Conservation (phyloP, 2,329 filamentous ascomycete genomes). For the Ramularia endophylla region DNA sequence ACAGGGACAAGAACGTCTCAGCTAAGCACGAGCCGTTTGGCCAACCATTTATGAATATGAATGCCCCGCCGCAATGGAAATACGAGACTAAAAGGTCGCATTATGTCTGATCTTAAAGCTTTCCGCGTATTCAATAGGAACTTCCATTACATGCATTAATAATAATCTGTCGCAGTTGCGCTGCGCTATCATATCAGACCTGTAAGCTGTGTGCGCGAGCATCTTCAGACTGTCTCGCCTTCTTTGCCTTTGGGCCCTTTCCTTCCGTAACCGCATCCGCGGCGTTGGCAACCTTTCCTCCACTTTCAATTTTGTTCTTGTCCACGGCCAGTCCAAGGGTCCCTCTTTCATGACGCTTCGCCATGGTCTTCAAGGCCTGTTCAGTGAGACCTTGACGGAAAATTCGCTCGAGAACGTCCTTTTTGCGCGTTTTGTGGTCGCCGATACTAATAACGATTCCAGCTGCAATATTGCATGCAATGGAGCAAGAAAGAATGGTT, state of each 20-base stretch:
- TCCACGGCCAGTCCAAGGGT: conserved; percentile 16
- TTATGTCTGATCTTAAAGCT: no score
- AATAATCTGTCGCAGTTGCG: not conserved
- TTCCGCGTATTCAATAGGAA: no score
- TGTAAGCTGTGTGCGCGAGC: not conserved
- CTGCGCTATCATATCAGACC: not conserved
- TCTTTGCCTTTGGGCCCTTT: conserved; percentile 6
- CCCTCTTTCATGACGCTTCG: conserved; percentile 19
- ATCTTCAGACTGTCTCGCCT: conserved; percentile 4
- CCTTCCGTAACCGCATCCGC: conserved; percentile 1
- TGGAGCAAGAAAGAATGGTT: conserved; percentile 72
- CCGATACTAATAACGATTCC: conserved; percentile 72
- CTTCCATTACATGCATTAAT: conserved; percentile 4
- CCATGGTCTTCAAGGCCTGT: conserved; percentile 52
- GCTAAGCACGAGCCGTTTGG: no score
- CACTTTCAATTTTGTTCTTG: conserved; percentile 12
- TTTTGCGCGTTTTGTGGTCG: conserved; percentile 72
- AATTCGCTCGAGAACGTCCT: conserved; percentile 74
- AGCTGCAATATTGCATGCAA: conserved; percentile 69
- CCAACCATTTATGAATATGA: no score
- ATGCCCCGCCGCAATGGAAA: no score
- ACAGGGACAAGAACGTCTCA: no score
- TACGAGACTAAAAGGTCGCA: no score
- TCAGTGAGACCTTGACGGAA: conserved; percentile 69
- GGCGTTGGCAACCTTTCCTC: conserved; percentile 10